phyloP scores from a whole-genome alignment of 345 rosid genomes.

The Syzygium aqueum region DNA sequence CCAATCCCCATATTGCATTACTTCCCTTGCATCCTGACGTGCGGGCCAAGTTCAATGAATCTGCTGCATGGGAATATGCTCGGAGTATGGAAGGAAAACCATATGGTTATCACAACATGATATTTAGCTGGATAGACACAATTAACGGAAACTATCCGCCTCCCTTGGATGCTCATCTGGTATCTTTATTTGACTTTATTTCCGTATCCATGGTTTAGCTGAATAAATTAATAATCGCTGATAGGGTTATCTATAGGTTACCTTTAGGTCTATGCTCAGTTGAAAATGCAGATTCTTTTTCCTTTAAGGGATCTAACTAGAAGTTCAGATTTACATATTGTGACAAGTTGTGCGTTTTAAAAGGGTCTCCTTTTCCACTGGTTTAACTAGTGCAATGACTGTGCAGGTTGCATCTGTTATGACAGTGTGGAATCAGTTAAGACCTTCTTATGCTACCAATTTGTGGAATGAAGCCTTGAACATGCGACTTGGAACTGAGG shows the following conservation, averaged over 20 bases:
- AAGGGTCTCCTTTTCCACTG: background rate
- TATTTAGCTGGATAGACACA: conserved; percentile 99
- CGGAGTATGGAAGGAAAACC: conserved; percentile 79
- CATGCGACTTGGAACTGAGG: conserved; percentile 89
- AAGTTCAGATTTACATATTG: background rate
- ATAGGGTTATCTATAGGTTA: background rate
- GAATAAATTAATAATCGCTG: background rate
- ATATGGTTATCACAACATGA: conserved; percentile 97
- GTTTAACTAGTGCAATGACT: background rate
- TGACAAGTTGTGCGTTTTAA: background rate
- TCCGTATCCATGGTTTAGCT: background rate
- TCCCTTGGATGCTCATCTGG: conserved; percentile 93
- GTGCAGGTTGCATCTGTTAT: conserved; percentile 92
- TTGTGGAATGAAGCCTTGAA: conserved; percentile 97
- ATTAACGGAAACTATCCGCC: conserved; percentile 79
- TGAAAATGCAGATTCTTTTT: background rate
- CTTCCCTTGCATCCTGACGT: conserved; percentile 89
- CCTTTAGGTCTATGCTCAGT: background rate
- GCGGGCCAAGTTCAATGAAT: conserved; percentile 83
- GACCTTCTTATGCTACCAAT: conserved; percentile 90
- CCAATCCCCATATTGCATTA: conserved; percentile 87
- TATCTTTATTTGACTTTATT: conserved; percentile 9
- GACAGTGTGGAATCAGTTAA: conserved; percentile 89
- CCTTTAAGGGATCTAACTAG: background rate
- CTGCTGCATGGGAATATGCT: conserved; percentile 99